Conservation (phyloP, 805 yeast genomes). For the Debaryomyces tyrocola region DNA sequence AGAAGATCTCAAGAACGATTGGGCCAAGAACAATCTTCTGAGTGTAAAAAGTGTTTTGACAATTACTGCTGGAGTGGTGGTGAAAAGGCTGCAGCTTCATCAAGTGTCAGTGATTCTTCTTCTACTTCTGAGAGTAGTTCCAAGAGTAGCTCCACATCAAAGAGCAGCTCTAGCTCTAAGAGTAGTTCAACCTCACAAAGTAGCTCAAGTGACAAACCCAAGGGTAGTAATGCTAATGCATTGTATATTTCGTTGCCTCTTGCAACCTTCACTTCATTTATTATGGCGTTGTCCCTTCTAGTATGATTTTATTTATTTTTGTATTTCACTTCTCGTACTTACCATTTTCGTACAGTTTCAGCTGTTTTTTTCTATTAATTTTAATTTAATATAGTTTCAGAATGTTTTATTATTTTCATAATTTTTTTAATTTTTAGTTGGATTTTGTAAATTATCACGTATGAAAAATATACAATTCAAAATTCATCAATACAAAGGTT, state of each 20-base stretch:
- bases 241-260: background rate
- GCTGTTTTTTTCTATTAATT: background rate
- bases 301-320: background rate
- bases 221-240: background rate
- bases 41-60: conserved; percentile 36
- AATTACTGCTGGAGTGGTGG: conserved; percentile 34
- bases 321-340: background rate
- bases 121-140: background rate
- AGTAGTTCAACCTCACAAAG: background rate
- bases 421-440: too few species aligned
- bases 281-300: background rate
- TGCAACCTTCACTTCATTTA: background rate
- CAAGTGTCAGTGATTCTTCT: background rate
- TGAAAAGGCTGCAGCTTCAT: background rate
- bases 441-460: too few species aligned
- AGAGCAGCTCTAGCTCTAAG: background rate
- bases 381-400: too few species aligned
- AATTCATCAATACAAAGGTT: too few species aligned
- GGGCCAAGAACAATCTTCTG: conserved; percentile 33
- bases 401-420: too few species aligned
- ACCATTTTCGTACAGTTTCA: background rate
- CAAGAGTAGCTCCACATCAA: background rate
- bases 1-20: conserved; percentile 41
- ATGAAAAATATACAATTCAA: too few species aligned
- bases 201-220: background rate